These are phyloP conservation scores for Cupressus sempervirens DNA, from an alignment of 75 land plant genomes.

Conservation along the genomic window DNA sequence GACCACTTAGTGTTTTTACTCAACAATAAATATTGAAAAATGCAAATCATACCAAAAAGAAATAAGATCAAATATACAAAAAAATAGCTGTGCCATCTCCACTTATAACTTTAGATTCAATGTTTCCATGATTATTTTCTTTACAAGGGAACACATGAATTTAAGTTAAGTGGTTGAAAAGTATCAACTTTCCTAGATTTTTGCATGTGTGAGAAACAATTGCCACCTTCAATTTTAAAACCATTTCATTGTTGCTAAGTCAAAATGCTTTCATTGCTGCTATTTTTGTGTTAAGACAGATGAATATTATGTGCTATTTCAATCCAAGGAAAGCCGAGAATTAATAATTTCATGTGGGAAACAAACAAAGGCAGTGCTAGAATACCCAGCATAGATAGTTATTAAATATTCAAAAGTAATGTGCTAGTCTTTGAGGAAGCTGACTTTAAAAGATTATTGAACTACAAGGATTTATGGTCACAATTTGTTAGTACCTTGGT, in stretches of 20 bases:
- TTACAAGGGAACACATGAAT: neutral
- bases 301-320: neutral
- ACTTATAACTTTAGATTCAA: neutral
- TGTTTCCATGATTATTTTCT: neutral
- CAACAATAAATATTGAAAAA: neutral
- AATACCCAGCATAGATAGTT: neutral
- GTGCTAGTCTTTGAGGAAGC: neutral
- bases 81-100: neutral
- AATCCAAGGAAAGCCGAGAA: neutral
- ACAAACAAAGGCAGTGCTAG: neutral
- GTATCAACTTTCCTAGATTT: neutral
- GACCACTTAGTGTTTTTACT: neutral
- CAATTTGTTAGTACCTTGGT: neutral
- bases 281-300: neutral
- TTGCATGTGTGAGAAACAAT: neutral
- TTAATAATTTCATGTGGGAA: neutral
- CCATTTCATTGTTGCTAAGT: neutral
- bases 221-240: neutral
- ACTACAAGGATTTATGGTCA: neutral
- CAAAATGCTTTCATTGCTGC: neutral
- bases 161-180: neutral
- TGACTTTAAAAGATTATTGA: neutral
- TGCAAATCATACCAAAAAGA: neutral
- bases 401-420: neutral
- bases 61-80: neutral